phyloP scores from a whole-genome alignment of 108 stramenopile species.

The Cyclotella cryptica region DNA sequence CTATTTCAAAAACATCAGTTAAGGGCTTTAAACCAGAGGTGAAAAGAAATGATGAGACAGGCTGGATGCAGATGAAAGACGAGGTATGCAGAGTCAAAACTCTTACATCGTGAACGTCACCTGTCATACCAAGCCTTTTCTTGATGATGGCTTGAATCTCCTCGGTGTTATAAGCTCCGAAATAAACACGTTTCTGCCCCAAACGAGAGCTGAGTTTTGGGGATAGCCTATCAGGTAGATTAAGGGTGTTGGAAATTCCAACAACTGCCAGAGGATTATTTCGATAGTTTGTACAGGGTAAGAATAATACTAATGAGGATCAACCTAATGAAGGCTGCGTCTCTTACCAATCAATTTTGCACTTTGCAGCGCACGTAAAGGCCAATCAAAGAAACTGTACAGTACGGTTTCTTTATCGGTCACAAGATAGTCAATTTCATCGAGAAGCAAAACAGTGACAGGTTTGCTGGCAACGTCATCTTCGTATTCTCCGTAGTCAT shows the following conservation, averaged over 20 bases:
- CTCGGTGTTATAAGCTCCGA: slow-evolving; percentile 65
- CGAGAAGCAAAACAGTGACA: slow-evolving; percentile 81
- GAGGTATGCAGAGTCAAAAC: background rate
- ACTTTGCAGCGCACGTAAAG: slow-evolving; percentile 43
- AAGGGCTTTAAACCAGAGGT: slow-evolving; percentile 16
- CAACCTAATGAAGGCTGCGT: background rate
- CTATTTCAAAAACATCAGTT: slow-evolving; percentile 63
- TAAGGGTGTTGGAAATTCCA: slow-evolving; percentile 98
- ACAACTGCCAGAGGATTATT: slow-evolving; percentile 72
- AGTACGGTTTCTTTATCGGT: slow-evolving; percentile 93
- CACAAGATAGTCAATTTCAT: slow-evolving; percentile 98
- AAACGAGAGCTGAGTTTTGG: slow-evolving; percentile 84
- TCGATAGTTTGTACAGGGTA: slow-evolving; percentile 63
- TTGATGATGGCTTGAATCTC: slow-evolving; percentile 69
- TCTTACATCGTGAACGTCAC: slow-evolving; percentile 9
- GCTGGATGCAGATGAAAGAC: background rate
- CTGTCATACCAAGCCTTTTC: slow-evolving; percentile 60
- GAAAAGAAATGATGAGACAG: background rate
- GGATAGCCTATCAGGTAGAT: slow-evolving; percentile 91
- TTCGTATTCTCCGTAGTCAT: slow-evolving; percentile 22
- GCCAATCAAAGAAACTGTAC: slow-evolving; percentile 99
- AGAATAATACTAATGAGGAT: background rate
- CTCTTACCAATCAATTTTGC: slow-evolving; percentile 9
- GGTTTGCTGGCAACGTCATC: slow-evolving; percentile 20
- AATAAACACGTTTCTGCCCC: slow-evolving; percentile 67